Conservation (phyloP, 176 grass and related monocot species). For the Oryza australiensis region DNA sequence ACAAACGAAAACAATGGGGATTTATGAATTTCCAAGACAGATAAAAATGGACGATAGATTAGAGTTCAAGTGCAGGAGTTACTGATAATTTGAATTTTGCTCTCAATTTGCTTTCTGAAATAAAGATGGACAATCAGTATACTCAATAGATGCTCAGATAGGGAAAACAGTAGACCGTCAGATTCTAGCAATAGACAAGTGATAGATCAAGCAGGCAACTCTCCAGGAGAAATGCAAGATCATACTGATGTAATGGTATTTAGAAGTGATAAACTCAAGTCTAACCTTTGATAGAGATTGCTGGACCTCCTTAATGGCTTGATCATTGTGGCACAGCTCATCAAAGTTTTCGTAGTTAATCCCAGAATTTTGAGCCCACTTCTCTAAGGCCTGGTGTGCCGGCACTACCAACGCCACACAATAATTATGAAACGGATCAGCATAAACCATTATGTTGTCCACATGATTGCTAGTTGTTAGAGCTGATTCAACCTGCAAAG, state of each 20-base stretch:
- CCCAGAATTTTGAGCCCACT: conserved; percentile 63
- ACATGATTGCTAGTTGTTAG: conserved; percentile 67
- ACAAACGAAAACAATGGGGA: no score
- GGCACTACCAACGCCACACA: conserved; percentile 81
- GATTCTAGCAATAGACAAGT: not conserved
- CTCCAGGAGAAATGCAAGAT: not conserved
- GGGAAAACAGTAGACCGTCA: no score
- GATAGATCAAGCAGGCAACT: not conserved
- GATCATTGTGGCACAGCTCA: conserved; percentile 69
- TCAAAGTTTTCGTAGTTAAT: conserved; percentile 48
- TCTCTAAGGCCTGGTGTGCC: conserved; percentile 50
- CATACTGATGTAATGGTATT: not conserved
- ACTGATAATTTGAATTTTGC: no score
- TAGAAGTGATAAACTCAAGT: not conserved
- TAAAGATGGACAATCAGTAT: no score
- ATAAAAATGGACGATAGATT: no score
- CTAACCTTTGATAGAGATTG: conserved; percentile 71
- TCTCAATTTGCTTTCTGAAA: no score
- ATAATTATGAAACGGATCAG: conserved; percentile 72
- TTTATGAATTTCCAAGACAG: no score
- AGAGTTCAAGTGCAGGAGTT: no score
- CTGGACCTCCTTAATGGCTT: conserved; percentile 65
- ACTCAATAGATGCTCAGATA: no score
- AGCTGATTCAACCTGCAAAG: conserved; percentile 74
- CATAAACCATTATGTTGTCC: conserved; percentile 86